A percentile compares a stretch with the other conserved stretches of the same genome.
These are phyloP conservation scores for Populus alba DNA, from an alignment of 345 rosid genomes.

Conservation along the genomic window DNA sequence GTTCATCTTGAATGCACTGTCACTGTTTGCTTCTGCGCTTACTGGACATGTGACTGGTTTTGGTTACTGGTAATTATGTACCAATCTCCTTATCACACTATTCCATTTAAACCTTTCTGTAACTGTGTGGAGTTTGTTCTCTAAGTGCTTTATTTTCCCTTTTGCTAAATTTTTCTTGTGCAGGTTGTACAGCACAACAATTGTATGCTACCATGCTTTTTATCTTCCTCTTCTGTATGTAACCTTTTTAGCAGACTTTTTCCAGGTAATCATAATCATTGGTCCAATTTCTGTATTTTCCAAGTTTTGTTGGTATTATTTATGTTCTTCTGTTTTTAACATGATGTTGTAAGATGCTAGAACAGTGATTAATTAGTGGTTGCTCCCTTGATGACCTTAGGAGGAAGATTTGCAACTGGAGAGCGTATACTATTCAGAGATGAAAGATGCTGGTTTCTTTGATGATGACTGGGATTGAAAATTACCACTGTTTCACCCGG, in stretches of 20 bases:
- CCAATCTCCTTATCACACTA: neutral
- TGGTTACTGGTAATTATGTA: conserved; percentile 65
- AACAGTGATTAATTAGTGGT: neutral
- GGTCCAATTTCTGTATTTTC: neutral
- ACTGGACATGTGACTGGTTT: conserved; percentile 59
- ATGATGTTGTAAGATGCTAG: neutral
- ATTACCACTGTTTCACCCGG: neutral
- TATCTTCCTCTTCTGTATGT: conserved; percentile 78
- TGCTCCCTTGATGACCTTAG: conserved; percentile 32
- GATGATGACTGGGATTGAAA: conserved; percentile 80
- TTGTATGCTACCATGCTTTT: conserved; percentile 72
- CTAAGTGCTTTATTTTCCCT: neutral
- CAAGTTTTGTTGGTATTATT: neutral
- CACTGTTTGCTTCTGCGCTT: conserved; percentile 62
- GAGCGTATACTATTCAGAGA: conserved; percentile 85
- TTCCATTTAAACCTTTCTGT: neutral
- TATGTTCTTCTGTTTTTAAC: neutral
- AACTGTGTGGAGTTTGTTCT: neutral
- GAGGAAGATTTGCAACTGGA: conserved; percentile 82
- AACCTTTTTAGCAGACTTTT: conserved; percentile 87
- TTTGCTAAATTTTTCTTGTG: neutral
- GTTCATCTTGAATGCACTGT: conserved; percentile 60
- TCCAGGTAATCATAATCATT: conserved; percentile 51
- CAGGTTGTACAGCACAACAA: conserved; percentile 74
- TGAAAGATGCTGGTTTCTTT: conserved; percentile 94